Evolutionary conservation across 495 filamentous ascomycete genomes (phyloP), one percentile per base, ranked within the genome.

Genomic region (Penicillium fimorum): DNA sequence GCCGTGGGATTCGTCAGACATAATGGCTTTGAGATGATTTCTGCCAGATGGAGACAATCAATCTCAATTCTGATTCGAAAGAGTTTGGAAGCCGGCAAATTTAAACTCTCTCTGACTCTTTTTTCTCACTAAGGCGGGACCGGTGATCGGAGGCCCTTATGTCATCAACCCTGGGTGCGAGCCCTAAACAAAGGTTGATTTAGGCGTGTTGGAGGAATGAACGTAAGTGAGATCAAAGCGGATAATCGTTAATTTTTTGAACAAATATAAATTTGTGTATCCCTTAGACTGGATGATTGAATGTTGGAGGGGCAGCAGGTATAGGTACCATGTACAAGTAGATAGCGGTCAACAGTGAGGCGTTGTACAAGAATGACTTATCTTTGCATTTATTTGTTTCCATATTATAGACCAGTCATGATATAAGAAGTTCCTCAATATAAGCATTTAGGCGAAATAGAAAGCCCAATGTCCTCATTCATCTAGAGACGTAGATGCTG

Each of bases 91-190:
- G 40, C n/a, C 29, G 47, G 47, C 30, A 51, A 32, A 53, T 53
- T 54, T 48, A 27, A 5, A 45, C 45, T 59, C 20, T 58, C 45
- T 59, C 25, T 58, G 66, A 64, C 63, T 67, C 58, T 64, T 72
- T 67, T 69, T 68, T 70, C 59, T 63, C 58, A 60, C 62, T 68
- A 62, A 67, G 67, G 57, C 58, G 65, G 61, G 62, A 47, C 68
- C 72, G 49, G 70, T 62, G 64, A 76, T 73, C 72, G 70, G 70
- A 70, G 65, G 51, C 32, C 50, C 56, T 74, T 75, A 74, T 71
- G 74, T 77, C 72, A 77, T 69, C 72, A 72, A 69, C 64, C 58
- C 65, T 63, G 50, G 47, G 12, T 37, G 10, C 11, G 8, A 71
- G 71, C 71, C 70, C 71, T 71, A 71, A 62, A 17, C 50, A 46